Percentiles rank a stretch among this genome's conserved stretches.
These are phyloP conservation scores for Annulohypoxylon bovei DNA, from an alignment of 495 filamentous ascomycete species.

Conservation along the genomic window DNA sequence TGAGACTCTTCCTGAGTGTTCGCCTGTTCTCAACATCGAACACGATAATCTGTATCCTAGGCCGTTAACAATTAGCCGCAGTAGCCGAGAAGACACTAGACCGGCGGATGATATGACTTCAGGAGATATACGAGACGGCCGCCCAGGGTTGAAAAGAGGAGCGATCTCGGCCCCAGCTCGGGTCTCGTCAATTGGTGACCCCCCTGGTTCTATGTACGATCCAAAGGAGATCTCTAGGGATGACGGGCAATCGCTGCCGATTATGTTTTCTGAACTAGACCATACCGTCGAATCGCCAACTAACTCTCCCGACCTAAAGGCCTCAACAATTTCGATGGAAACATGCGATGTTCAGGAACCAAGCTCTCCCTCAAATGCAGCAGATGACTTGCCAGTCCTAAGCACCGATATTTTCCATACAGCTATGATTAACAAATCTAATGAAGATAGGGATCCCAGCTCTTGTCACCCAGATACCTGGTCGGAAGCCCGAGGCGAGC, in stretches of 20 bases:
- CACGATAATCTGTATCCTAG: conserved; percentile 15
- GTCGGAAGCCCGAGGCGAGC: conserved; percentile 39
- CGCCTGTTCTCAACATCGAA: background rate
- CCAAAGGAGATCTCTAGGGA: background rate
- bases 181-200: conserved; percentile 26
- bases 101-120: background rate
- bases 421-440: background rate
- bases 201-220: background rate
- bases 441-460: background rate
- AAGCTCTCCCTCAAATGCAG: background rate
- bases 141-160: background rate
- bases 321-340: background rate
- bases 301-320: background rate
- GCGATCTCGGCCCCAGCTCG: conserved; percentile 8
- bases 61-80: conserved; percentile 18
- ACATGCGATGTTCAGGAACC: background rate
- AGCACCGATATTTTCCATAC: background rate
- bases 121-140: background rate
- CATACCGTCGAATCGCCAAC: background rate
- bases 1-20: conserved; percentile 35
- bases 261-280: background rate
- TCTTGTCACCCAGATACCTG: conserved; percentile 41
- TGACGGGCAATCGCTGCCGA: background rate
- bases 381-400: background rate
- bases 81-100: background rate